These are phyloP conservation scores for Calonectria pteridis DNA, from an alignment of 2,329 filamentous ascomycete genomes.

Conservation along the genomic window DNA sequence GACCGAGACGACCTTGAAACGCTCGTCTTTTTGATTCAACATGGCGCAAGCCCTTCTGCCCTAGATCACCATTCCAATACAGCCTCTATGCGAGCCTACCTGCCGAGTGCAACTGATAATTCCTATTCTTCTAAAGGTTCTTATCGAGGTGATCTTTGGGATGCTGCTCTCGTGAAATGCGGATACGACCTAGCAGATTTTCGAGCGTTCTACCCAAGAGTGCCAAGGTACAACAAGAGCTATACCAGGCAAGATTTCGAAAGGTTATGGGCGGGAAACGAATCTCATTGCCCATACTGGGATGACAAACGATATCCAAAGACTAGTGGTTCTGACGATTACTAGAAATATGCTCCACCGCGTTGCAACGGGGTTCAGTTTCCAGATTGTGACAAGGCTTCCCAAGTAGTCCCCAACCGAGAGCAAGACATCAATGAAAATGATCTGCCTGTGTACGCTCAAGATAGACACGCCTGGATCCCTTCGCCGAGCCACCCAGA, in stretches of 20 bases:
- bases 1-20: neutral
- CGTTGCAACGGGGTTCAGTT: neutral
- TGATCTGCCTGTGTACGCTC: neutral
- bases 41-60: neutral
- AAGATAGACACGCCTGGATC: neutral
- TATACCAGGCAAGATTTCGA: slow-evolving; percentile 30
- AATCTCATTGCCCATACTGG: slow-evolving; percentile 32
- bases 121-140: neutral
- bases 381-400: neutral
- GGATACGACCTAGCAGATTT: neutral
- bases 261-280: slow-evolving; percentile 21
- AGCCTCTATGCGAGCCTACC: neutral
- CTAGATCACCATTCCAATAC: neutral
- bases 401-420: too few species aligned
- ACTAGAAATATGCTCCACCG: neutral
- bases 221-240: slow-evolving; percentile 10
- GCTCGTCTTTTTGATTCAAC: neutral
- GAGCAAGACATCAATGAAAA: neutral
- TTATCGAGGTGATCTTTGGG: slow-evolving; percentile 33
- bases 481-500: neutral
- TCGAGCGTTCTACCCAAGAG: slow-evolving; percentile 10
- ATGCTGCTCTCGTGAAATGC: slow-evolving; percentile 21
- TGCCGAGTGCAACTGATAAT: neutral
- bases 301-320: slow-evolving; percentile 19
- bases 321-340: neutral